Conservation (phyloP, 2,329 filamentous ascomycete species). For the Ceratocystis lukuohia region DNA sequence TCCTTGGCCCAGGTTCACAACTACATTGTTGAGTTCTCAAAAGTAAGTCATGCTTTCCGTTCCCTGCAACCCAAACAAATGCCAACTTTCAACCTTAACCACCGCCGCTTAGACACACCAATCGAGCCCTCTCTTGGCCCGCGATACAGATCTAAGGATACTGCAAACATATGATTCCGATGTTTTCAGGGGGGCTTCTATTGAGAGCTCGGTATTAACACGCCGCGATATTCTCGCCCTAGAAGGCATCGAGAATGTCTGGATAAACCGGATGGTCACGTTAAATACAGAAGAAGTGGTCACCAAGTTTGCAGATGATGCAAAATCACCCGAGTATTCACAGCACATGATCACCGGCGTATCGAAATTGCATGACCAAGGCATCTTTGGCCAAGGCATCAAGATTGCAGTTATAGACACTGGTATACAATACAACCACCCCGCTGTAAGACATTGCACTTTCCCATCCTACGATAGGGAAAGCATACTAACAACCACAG, state of each 20-base stretch:
- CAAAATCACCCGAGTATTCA: constrained; percentile 24
- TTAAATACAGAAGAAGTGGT: constrained; percentile 20
- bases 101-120: background rate
- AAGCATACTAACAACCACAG: constrained; percentile 20
- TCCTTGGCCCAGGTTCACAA: background rate
- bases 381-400: constrained; percentile 29
- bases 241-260: constrained; percentile 29
- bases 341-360: constrained; percentile 32
- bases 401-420: constrained; percentile 31
- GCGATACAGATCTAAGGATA: background rate
- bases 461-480: background rate
- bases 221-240: constrained; percentile 31
- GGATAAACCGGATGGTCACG: constrained; percentile 35
- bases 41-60: background rate
- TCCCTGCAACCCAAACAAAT: background rate
- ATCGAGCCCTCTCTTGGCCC: background rate
- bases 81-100: background rate
- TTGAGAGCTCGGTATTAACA: constrained; percentile 36
- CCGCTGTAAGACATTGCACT: constrained; percentile 14
- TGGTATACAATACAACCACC: constrained; percentile 30
- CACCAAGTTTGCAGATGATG: constrained; percentile 10
- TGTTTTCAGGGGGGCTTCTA: constrained; percentile 41
- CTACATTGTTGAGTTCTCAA: constrained; percentile 14
- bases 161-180: constrained; percentile 26
- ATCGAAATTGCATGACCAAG: constrained; percentile 28